A percentile compares a stretch with the other conserved stretches of the same genome.
phyloP scores from a whole-genome alignment of 2,329 filamentous ascomycete genomes.

The Aspergillus proliferans region DNA sequence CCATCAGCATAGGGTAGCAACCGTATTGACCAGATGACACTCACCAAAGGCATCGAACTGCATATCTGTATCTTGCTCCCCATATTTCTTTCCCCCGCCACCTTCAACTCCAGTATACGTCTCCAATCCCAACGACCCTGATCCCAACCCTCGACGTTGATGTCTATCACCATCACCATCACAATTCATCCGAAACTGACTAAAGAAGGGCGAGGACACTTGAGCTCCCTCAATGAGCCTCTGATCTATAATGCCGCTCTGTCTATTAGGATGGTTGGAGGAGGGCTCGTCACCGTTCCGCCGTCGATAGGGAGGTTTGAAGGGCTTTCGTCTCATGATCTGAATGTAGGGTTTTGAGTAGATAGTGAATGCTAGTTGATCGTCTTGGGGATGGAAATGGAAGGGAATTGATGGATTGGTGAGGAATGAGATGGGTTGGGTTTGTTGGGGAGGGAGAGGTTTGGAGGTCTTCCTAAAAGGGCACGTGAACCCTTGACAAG shows the following conservation, averaged over 20 bases:
- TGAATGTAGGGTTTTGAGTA: not conserved
- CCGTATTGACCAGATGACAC: conserved; percentile 2
- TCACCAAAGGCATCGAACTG: conserved; percentile 47
- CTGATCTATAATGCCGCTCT: conserved; percentile 15
- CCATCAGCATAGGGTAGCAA: not conserved
- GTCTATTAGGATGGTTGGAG: conserved; percentile 6
- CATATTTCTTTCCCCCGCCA: not conserved
- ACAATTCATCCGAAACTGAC: not conserved
- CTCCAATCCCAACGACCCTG: not conserved
- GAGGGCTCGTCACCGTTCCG: conserved; percentile 2
- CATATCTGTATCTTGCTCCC: conserved; percentile 8
- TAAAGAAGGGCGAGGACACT: conserved; percentile 3
- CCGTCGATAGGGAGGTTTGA: conserved; percentile 4
- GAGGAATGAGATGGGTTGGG: not conserved
- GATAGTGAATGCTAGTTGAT: not conserved
- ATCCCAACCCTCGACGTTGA: not conserved
- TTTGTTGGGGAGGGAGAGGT: not conserved
- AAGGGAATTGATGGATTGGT: conserved; percentile 2
- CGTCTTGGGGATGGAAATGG: conserved; percentile 4
- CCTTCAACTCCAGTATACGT: not conserved
- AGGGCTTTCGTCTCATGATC: not conserved
- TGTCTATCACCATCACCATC: not conserved
- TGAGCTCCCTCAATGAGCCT: conserved; percentile 19
- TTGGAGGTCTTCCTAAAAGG: not conserved
- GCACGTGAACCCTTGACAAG: not conserved